These are phyloP conservation scores for Schizophyllum amplum DNA, from an alignment of 1,284 basidiomycete genomes.

Conservation along the genomic window DNA sequence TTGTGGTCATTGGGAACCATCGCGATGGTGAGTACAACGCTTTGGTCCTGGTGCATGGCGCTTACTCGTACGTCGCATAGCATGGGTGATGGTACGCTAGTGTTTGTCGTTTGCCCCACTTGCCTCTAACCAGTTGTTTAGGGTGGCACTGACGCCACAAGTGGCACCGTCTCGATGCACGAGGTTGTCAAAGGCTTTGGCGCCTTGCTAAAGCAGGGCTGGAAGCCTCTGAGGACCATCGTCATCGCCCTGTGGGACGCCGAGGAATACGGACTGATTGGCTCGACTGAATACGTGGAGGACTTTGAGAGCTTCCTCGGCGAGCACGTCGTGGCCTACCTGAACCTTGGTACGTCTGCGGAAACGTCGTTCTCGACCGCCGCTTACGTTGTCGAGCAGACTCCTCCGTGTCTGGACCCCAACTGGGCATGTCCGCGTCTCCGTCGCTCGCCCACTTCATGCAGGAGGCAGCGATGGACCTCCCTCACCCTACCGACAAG, in stretches of 20 bases:
- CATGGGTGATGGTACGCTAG: neutral
- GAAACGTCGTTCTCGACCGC: neutral
- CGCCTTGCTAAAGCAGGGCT: slow-evolving; percentile 61
- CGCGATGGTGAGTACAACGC: slow-evolving; percentile 55
- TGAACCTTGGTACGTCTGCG: slow-evolving; percentile 60
- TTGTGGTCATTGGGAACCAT: slow-evolving; percentile 82
- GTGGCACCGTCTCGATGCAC: slow-evolving; percentile 80
- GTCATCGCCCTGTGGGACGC: slow-evolving; percentile 23
- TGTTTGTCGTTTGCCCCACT: slow-evolving; percentile 12
- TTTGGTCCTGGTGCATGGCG: neutral
- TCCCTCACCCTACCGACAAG: slow-evolving; percentile 55
- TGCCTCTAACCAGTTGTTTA: slow-evolving; percentile 34
- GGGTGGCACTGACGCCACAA: slow-evolving; percentile 82
- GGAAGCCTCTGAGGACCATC: slow-evolving; percentile 79
- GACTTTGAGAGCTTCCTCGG: slow-evolving; percentile 81
- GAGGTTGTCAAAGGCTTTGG: slow-evolving; percentile 85
- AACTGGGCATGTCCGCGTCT: slow-evolving; percentile 46
- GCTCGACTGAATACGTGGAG: slow-evolving; percentile 85
- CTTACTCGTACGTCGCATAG: slow-evolving; percentile 21
- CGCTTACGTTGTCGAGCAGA: slow-evolving; percentile 13
- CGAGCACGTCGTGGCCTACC: slow-evolving; percentile 76
- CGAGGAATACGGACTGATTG: slow-evolving; percentile 73
- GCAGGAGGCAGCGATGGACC: slow-evolving; percentile 53
- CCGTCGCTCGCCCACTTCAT: slow-evolving; percentile 79
- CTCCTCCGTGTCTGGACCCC: slow-evolving; percentile 60